Percentiles rank a stretch among this genome's conserved stretches.
These are phyloP conservation scores for Podospora conica DNA, from an alignment of 495 filamentous ascomycete species.

Conservation along the genomic window DNA sequence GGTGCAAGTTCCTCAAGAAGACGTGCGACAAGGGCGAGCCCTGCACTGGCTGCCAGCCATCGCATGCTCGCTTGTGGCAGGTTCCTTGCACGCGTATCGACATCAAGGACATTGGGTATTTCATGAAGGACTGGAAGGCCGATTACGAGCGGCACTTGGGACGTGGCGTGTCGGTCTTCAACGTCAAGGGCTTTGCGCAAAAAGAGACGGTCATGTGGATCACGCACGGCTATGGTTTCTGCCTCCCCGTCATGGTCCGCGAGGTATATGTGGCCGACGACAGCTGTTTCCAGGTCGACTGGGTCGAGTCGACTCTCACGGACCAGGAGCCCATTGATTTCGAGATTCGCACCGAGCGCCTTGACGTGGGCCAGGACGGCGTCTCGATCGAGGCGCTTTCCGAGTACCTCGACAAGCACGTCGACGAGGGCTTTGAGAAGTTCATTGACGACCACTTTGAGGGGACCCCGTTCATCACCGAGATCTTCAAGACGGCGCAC, in stretches of 20 bases:
- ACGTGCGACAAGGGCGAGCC: slow-evolving; percentile 94
- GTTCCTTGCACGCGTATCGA: slow-evolving; percentile 93
- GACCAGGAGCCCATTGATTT: slow-evolving; percentile 66
- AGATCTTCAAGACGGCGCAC: slow-evolving; percentile 89
- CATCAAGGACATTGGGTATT: slow-evolving; percentile 93
- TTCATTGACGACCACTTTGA: slow-evolving; percentile 94
- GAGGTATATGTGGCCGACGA: slow-evolving; percentile 88
- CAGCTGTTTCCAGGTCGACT: slow-evolving; percentile 85
- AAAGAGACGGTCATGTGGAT: slow-evolving; percentile 74
- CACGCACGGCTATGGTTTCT: slow-evolving; percentile 84
- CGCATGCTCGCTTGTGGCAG: slow-evolving; percentile 88
- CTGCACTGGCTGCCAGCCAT: slow-evolving; percentile 85
- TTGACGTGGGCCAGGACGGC: slow-evolving; percentile 79
- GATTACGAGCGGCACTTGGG: slow-evolving; percentile 86
- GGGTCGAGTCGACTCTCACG: slow-evolving; percentile 68
- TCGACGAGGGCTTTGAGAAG: slow-evolving; percentile 80
- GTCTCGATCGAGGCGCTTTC: slow-evolving; percentile 68
- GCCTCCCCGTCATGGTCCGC: slow-evolving; percentile 79
- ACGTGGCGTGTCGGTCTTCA: slow-evolving; percentile 80
- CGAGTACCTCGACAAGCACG: slow-evolving; percentile 87
- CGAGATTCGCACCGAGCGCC: slow-evolving; percentile 74
- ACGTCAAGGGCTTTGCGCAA: slow-evolving; percentile 85
- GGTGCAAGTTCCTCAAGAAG: slow-evolving; percentile 98
- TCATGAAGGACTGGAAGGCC: slow-evolving; percentile 97
- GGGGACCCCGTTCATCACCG: slow-evolving; percentile 84